phyloP scores from a whole-genome alignment of 2,329 filamentous ascomycete species.

The Tolypocladium ovalisporum region DNA sequence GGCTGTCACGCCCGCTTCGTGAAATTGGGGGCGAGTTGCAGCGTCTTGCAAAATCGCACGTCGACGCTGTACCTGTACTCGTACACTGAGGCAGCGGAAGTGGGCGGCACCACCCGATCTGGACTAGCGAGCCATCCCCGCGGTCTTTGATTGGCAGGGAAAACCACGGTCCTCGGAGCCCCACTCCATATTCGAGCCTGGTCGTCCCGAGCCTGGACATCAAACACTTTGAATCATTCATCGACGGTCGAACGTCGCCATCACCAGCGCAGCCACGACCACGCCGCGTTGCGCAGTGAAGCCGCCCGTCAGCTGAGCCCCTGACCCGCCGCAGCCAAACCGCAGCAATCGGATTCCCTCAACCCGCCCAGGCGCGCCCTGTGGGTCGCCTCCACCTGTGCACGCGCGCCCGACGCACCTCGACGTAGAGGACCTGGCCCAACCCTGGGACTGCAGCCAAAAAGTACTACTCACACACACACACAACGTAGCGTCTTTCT shows the following conservation, averaged over 20 bases:
- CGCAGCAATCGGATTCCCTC: neutral
- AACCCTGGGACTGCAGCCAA: conserved; percentile 6
- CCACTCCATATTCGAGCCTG: neutral
- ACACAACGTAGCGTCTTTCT: conserved; percentile 25
- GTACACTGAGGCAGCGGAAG: too few relatives aligned
- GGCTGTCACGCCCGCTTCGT: neutral
- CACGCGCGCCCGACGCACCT: neutral
- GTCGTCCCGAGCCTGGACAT: neutral
- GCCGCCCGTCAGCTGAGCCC: neutral
- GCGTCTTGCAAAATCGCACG: neutral
- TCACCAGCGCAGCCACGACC: neutral
- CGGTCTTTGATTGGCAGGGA: neutral
- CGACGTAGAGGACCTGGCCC: neutral
- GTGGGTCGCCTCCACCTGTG: neutral
- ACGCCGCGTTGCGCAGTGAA: neutral
- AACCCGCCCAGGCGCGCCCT: neutral
- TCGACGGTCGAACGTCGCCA: neutral
- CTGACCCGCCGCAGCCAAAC: neutral
- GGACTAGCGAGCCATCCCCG: conserved; percentile 1
- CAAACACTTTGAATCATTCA: neutral
- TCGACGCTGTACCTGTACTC: neutral
- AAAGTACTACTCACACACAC: conserved; percentile 25
- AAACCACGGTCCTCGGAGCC: neutral
- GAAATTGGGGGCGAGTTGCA: neutral
- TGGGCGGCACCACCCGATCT: neutral